Evolutionary conservation across 225 moss, liverwort and hornwort genomes (phyloP), one percentile per base, ranked within the genome.

Genomic region (Bryoerythrophyllum caledonicum): DNA sequence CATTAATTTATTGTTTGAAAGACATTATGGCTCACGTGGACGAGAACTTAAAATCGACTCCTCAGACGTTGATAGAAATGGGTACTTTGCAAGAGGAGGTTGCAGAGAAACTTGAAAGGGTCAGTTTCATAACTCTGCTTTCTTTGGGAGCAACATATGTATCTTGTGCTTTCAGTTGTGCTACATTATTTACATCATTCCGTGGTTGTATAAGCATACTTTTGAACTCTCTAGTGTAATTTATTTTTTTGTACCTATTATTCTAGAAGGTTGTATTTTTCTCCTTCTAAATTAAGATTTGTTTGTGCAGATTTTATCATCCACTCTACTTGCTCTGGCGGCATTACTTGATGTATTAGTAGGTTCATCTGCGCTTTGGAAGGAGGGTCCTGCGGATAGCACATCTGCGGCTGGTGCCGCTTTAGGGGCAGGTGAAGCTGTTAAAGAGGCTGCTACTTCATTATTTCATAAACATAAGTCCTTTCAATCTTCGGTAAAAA

Each of bases 271-370:
- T 24, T 28, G 58, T 27, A 69, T 61, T 48, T 17, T 49, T 48
- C 38, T 17, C 0, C 60, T 82, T 83, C 69, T 78, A 65, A 83
- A 72, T 66, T 49, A 48, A 72, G 60, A 76, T 60, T 62, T 78
- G 54, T 65, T 51, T 85, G 61, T 86, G 76, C 95, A 99, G 94
- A 90, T 99, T 63, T 81, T 95, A 51, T 99, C 93, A 65, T 95
- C 91, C 78, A 88, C 99, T 82, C 82, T 99, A 53, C 91, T 99
- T 77, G 99, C 95, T 70, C 82, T 92, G 84, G 99, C 99, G 79
- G 99, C 95, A 71, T 82, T 95, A 66, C 86, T 99, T 76, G 99
- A 99, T 85, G 89, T 95, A 43, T 79, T 95, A 64, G 83, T 93
- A 72, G 90, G 85, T 82, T 87, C 89, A 69, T 76, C 88, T 76